A percentile compares a stretch with the other conserved stretches of the same genome.
Evolutionary conservation across 345 rosid species (phyloP).

Genomic region (Salix dunnii): DNA sequence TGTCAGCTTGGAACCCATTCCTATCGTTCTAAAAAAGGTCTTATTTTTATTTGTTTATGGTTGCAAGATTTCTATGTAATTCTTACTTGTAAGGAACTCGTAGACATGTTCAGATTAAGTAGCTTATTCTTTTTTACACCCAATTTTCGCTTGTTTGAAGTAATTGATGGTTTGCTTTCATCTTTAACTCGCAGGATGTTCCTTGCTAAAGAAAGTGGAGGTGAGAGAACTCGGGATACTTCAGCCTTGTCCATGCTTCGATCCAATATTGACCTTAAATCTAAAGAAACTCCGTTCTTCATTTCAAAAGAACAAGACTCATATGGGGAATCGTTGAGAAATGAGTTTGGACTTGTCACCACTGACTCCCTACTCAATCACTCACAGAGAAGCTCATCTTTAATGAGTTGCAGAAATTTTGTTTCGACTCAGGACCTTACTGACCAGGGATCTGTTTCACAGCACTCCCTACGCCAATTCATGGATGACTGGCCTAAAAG

Average conservation of each 20-base stretch:
- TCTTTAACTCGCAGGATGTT: conserved; percentile 41
- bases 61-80: no score
- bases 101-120: not conserved
- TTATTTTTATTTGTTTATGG: not conserved
- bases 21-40: not conserved
- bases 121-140: not conserved
- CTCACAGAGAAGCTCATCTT: conserved; percentile 33
- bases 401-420: conserved; percentile 30
- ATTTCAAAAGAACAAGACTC: conserved; percentile 32
- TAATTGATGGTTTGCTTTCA: not conserved
- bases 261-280: conserved; percentile 25
- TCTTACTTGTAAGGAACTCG: not conserved
- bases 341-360: conserved; percentile 41
- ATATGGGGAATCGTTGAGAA: conserved; percentile 25
- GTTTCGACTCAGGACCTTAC: conserved; percentile 39
- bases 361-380: conserved; percentile 48
- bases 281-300: conserved; percentile 37
- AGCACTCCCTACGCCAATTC: conserved; percentile 52
- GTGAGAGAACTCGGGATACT: conserved; percentile 31
- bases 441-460: conserved; percentile 35
- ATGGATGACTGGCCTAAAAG: conserved; percentile 57
- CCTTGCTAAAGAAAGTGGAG: conserved; percentile 27
- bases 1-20: not conserved
- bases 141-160: not conserved
- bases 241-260: conserved; percentile 28